phyloP scores from a whole-genome alignment of 2,329 filamentous ascomycete genomes.

The Sporothrix pseudoabietina region DNA sequence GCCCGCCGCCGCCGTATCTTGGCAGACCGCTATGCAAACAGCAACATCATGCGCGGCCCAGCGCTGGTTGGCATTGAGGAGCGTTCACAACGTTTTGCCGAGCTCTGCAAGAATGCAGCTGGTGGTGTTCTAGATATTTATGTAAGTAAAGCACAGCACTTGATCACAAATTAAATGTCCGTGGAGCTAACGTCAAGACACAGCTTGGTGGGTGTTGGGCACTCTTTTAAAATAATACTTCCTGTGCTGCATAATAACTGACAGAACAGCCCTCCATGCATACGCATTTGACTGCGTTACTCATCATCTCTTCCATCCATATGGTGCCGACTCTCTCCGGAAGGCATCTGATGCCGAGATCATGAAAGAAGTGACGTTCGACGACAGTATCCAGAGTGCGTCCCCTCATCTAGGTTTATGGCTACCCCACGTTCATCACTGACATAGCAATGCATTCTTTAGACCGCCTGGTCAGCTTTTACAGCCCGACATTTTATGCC shows the following conservation, averaged over 20 bases:
- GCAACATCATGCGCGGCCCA: constrained; percentile 60
- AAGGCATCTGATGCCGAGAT: constrained; percentile 60
- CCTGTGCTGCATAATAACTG: background rate
- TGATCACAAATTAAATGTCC: background rate
- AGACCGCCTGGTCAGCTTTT: constrained; percentile 64
- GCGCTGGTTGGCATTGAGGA: constrained; percentile 61
- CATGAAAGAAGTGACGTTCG: constrained; percentile 69
- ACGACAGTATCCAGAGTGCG: constrained; percentile 67
- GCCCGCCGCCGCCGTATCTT: constrained; percentile 64
- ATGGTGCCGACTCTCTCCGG: constrained; percentile 63
- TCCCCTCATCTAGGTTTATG: constrained; percentile 29
- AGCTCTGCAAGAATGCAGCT: constrained; percentile 52
- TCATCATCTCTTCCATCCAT: constrained; percentile 69
- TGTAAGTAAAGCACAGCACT: constrained; percentile 46
- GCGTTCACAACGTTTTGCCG: constrained; percentile 58
- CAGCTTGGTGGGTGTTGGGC: constrained; percentile 19
- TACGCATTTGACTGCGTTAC: constrained; percentile 71
- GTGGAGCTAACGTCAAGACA: background rate
- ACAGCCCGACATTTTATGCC: constrained; percentile 56
- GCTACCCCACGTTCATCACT: background rate
- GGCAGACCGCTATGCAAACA: constrained; percentile 69
- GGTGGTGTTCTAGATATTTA: constrained; percentile 61
- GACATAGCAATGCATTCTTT: background rate
- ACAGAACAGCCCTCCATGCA: constrained; percentile 55
- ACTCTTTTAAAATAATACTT: background rate